Conservation (phyloP, 2,329 filamentous ascomycete species). For the Colletotrichum ledebouriae region DNA sequence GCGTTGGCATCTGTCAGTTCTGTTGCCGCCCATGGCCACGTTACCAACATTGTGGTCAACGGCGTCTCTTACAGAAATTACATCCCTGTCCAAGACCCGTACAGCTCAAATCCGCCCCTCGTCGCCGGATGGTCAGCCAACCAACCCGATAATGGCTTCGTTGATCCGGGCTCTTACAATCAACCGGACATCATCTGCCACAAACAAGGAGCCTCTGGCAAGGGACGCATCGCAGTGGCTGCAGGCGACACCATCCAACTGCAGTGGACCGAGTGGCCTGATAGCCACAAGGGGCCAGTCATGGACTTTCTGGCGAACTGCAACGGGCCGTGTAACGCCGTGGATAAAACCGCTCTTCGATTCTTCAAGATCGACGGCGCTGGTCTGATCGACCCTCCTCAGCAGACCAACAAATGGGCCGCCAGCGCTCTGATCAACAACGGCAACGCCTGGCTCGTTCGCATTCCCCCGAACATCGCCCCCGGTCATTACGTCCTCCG, state of each 20-base stretch:
- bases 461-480: conserved; percentile 61
- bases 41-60: conserved; percentile 58
- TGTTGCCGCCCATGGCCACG: conserved; percentile 57
- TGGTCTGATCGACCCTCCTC: conserved; percentile 49
- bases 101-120: conserved; percentile 31
- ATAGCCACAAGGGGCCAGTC: conserved; percentile 62
- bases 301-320: conserved; percentile 61
- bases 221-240: conserved; percentile 55
- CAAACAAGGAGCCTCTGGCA: conserved; percentile 55
- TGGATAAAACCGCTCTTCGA: conserved; percentile 57
- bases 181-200: conserved; percentile 64
- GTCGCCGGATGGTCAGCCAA: conserved; percentile 57
- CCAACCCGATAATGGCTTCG: conserved; percentile 61
- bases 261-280: conserved; percentile 64
- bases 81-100: conserved; percentile 47
- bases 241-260: conserved; percentile 62
- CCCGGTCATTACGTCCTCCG: conserved; percentile 68
- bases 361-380: conserved; percentile 63
- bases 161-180: conserved; percentile 59
- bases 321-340: conserved; percentile 56
- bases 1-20: conserved; percentile 45
- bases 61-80: conserved; percentile 59
- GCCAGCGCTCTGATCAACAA: conserved; percentile 61
- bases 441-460: conserved; percentile 65
- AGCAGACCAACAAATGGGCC: conserved; percentile 55